phyloP scores from a whole-genome alignment of 2,329 filamentous ascomycete genomes.

The Drechslerella dactyloides region DNA sequence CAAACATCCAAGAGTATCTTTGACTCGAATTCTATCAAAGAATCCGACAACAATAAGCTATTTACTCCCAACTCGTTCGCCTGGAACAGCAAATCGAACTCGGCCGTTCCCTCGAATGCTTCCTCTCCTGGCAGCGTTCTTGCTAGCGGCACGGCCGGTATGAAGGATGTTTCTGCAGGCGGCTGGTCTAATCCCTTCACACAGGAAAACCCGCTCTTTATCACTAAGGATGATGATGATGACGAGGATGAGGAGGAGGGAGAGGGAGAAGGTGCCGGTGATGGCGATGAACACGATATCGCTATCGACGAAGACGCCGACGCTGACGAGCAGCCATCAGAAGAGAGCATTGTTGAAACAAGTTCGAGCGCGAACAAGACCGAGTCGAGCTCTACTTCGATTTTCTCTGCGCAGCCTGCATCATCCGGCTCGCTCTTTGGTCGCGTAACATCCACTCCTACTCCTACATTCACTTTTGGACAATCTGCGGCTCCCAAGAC shows the following conservation, averaged over 20 bases:
- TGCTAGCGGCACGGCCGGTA: constrained; percentile 34
- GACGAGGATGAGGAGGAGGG: constrained; percentile 52
- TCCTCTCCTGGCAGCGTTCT: constrained; percentile 44
- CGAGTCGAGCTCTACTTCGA: constrained; percentile 11
- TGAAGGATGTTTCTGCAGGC: constrained; percentile 34
- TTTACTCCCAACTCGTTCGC: constrained; percentile 19
- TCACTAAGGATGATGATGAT: constrained; percentile 50
- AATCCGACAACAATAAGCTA: constrained; percentile 16
- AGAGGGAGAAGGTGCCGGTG: constrained; percentile 15
- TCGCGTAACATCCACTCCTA: constrained; percentile 30
- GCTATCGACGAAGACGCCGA: constrained; percentile 15
- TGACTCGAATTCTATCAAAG: constrained; percentile 17
- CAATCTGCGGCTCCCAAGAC: constrained; percentile 32
- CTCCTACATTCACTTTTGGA: constrained; percentile 25
- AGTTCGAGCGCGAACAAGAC: not conserved
- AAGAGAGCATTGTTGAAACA: not conserved
- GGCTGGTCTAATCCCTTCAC: constrained; percentile 48
- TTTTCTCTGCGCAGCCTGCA: constrained; percentile 22
- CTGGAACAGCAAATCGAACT: constrained; percentile 43
- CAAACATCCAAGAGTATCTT: constrained; percentile 28
- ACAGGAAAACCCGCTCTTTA: constrained; percentile 42
- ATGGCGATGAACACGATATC: constrained; percentile 12
- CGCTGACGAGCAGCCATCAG: constrained; percentile 2
- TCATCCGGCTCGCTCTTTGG: constrained; percentile 29
- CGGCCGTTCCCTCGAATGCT: constrained; percentile 44